Evolutionary conservation across 1,139 yeast species (phyloP).

Genomic region (Schwanniomyces etchellsii): DNA sequence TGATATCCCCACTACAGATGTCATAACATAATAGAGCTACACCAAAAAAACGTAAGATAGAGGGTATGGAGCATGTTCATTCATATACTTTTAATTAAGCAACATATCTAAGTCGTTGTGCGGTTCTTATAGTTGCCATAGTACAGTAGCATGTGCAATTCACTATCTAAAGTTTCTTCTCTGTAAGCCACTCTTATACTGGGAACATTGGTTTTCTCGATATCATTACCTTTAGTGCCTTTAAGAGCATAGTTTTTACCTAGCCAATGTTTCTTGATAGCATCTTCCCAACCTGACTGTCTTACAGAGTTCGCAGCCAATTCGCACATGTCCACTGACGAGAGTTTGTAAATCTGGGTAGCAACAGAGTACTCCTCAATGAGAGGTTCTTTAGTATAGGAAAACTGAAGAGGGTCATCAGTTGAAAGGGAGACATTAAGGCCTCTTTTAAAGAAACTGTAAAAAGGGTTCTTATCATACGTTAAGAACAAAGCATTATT

Average conservation of each 20-base stretch:
- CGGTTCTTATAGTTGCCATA: no score
- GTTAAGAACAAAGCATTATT: slow-evolving; percentile 94
- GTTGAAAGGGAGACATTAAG: slow-evolving; percentile 88
- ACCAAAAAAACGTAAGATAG: no score
- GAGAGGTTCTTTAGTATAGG: slow-evolving; percentile 95
- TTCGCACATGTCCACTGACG: slow-evolving; percentile 96
- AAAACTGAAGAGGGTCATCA: slow-evolving; percentile 71
- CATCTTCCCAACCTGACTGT: slow-evolving; percentile 89
- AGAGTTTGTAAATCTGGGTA: slow-evolving; percentile 90
- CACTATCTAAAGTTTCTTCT: slow-evolving; percentile 74
- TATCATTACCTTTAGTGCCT: slow-evolving; percentile 77
- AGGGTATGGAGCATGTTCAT: no score
- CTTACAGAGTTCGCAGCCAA: slow-evolving; percentile 78
- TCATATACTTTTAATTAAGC: no score
- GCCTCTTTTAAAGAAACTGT: slow-evolving; percentile 84
- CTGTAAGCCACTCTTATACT: slow-evolving; percentile 78
- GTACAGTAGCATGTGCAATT: slow-evolving; percentile 62
- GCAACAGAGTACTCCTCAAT: slow-evolving; percentile 98
- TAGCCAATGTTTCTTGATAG: slow-evolving; percentile 85
- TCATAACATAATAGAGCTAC: no score
- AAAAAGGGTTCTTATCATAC: slow-evolving; percentile 92
- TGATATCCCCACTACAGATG: no score
- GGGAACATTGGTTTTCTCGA: slow-evolving; percentile 94
- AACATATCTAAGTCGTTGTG: no score
- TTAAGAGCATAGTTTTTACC: slow-evolving; percentile 61